Base-by-base conservation (phyloP, 2,329 filamentous ascomycete genomes). In the Sordariomycetes sp. region DNA sequence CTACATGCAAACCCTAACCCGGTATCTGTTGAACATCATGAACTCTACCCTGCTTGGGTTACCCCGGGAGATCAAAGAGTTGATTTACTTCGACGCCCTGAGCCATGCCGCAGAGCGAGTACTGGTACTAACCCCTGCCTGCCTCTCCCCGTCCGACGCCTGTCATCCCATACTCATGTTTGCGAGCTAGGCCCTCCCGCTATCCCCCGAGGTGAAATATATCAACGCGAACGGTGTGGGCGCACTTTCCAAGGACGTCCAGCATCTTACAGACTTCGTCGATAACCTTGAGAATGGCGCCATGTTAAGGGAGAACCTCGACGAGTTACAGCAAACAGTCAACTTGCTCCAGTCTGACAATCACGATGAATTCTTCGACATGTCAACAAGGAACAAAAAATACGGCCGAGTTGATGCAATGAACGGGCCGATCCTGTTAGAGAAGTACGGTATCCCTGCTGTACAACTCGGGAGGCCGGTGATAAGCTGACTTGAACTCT, bases 41-140 rank as follows among this genome's bases (percentile, higher is more conserved):
- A 92, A 87, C 68, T 94, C 90, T 1, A 96, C 95, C 0, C 79
- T 99, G 5, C 80, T 99, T 2, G 93, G 92, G 1, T 76, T 99
- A n/a, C 94, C 95, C 0, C 86, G 90, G 34, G 90, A 96, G 66
- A 97, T 99, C 72, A 97, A 97, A 69, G 91, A 96, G 69, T 84
- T 97, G 59, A 96, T 99, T 65, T 97, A 99, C 74, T 97, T 96
- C 68, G 94, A 97, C 69, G 94, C 94, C 0, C 80, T 99, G 40
- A 91, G 86, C 58, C 94, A 99, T 71, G 91, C 94, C 1, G 87
- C 90, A 3, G 88, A 88, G 61, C 90, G 88, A 71, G 94, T 97
- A 59, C 72, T 96, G 61, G 87, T 89, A 69, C 4, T 32, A 8
- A 32, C 28, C 28, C 28, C 28, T 8, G 8, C 28, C 28, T 64